Base-by-base conservation (phyloP, 176 grass and related monocot species). In the Pontederia paniculata region DNA sequence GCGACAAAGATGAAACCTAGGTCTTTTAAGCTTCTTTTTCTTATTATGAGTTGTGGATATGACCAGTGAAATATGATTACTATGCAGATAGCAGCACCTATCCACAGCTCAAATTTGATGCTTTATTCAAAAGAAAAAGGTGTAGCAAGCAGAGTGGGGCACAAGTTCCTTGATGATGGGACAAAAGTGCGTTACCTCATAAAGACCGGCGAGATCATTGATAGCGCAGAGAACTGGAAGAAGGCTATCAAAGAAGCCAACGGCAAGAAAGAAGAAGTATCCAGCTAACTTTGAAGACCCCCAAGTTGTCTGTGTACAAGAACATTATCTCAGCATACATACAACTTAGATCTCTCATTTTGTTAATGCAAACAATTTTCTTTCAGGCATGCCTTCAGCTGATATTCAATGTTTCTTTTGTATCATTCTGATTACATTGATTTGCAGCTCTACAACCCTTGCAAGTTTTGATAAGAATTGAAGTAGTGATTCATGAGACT, bases 81-180 rank as follows among this genome's bases (percentile, higher is more conserved):
- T n/a, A n/a, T n/a, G n/a, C n/a, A n/a, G n/a, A n/a, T n/a, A n/a
- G 61, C 45, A 23, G 10, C 1, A 59, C 17, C 21, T 57, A 97
- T 97, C 62, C 93, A 91, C 62, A 97, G 93, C 80, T 97, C 93
- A 68, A 97, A 91, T 66, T 45, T 91, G 80, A 98, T 98, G 93
- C 83, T 91, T 22, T 98, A 84, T 70, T 91, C 86, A 0, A 88
- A 83, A 52, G 93, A 97, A 75, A 77, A 97, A 74, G 75, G 70
- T 46, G 69, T 97, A 19, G 63, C 86, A 11, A 97, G 93, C 23
- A 87, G 93, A 55, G 83, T 91, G 22, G 86, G 93, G 54, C 74
- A 88, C 57, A 91, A 97, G 23, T 50, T 91, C 66, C 74, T 97
- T 3, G 83, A 97, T 53, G 83, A 97, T 16, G 93, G 86, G 23